Conservation (phyloP, 1,284 basidiomycete species). For the Athelia psychrophila region DNA sequence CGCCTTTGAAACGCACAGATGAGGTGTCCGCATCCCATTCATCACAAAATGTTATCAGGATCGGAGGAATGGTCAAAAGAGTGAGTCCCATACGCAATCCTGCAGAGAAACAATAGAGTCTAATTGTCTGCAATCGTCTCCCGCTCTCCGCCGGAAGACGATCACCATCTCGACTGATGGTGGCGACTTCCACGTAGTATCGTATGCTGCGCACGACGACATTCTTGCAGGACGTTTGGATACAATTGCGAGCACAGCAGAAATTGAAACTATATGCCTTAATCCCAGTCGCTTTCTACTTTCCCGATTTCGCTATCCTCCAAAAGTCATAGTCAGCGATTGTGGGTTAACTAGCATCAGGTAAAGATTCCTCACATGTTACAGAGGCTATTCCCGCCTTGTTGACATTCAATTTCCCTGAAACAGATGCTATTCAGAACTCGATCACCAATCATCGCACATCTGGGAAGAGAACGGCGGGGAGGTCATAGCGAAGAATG, state of each 20-base stretch:
- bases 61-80: conserved; percentile 72
- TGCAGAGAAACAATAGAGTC: conserved; percentile 2
- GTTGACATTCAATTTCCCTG: too few species aligned
- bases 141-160: too few species aligned
- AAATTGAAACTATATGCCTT: conserved; percentile 65
- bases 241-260: conserved; percentile 58
- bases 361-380: too few species aligned
- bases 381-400: too few species aligned
- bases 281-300: conserved; percentile 66
- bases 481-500: too few species aligned
- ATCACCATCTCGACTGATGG: conserved; percentile 75
- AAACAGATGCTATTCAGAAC: too few species aligned
- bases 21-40: too few species aligned
- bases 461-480: too few species aligned
- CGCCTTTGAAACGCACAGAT: too few species aligned
- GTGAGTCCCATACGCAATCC: conserved; percentile 27
- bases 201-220: conserved; percentile 79
- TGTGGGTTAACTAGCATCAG: conserved; percentile 57
- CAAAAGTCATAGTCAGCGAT: conserved; percentile 61
- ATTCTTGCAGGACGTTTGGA: conserved; percentile 61
- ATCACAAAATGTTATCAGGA: conserved; percentile 42
- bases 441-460: too few species aligned
- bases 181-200: conserved; percentile 76
- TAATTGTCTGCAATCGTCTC: conserved; percentile 9
- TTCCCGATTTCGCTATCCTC: conserved; percentile 72